Percentiles rank a stretch among this genome's conserved stretches.
Evolutionary conservation across 2,329 filamentous ascomycete genomes (phyloP).

Genomic region (Graphilbum sp.): DNA sequence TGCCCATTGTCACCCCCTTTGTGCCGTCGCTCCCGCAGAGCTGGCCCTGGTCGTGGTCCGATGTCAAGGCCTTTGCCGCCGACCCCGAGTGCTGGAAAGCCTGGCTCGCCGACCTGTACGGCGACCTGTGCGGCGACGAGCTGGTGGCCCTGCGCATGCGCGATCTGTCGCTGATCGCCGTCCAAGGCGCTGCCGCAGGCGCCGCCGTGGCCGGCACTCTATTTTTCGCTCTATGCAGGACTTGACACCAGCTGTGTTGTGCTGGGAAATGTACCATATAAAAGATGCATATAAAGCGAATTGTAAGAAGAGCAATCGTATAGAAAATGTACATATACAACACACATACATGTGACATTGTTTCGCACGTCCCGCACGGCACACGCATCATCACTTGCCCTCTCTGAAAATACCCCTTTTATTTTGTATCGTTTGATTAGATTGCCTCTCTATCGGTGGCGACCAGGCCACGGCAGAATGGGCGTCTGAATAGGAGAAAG

Average conservation of each 20-base stretch:
- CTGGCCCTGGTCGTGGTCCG: conserved; percentile 7
- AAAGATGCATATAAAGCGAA: conserved; percentile 1
- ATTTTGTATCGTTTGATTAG: too few relatives aligned
- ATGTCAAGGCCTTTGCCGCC: conserved; percentile 16
- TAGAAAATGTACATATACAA: too few relatives aligned
- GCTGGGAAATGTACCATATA: conserved; percentile 20
- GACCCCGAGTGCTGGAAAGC: conserved; percentile 30
- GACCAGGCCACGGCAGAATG: too few relatives aligned
- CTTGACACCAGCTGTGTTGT: background rate
- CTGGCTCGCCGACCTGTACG: conserved; percentile 41
- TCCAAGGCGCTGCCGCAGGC: conserved; percentile 53
- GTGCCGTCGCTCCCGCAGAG: background rate
- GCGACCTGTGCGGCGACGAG: conserved; percentile 53
- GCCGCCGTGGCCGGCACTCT: conserved; percentile 19
- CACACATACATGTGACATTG: too few relatives aligned
- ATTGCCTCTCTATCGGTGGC: too few relatives aligned
- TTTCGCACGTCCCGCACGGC: too few relatives aligned
- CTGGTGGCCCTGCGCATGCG: conserved; percentile 47
- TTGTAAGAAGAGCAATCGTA: too few relatives aligned
- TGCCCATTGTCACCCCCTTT: background rate
- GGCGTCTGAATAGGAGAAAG: too few relatives aligned
- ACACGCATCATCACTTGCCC: too few relatives aligned
- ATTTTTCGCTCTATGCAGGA: conserved; percentile 1
- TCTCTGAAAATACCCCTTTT: too few relatives aligned
- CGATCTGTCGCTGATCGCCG: conserved; percentile 51